Conservation (phyloP, 1,284 basidiomycete species). For the Ustilago nuda region DNA sequence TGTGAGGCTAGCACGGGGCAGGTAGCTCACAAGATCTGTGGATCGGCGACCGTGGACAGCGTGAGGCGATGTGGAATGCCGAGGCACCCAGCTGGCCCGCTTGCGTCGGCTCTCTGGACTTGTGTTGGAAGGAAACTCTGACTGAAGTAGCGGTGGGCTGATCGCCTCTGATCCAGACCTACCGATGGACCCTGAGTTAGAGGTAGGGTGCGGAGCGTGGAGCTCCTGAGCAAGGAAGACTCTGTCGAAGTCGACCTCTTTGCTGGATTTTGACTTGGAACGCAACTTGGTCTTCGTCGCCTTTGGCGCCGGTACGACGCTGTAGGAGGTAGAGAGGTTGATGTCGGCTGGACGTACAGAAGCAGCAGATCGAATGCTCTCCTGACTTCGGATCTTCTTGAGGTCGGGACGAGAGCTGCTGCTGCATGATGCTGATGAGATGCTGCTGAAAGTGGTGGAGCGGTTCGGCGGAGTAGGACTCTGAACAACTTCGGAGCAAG, state of each 20-base stretch:
- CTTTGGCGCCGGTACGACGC: constrained; percentile 23
- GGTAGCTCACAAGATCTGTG: background rate
- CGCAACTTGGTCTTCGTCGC: constrained; percentile 35
- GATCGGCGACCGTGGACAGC: constrained; percentile 10
- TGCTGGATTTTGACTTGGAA: constrained; percentile 38
- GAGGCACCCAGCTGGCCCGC: constrained; percentile 17
- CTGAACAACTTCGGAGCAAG: constrained; percentile 38
- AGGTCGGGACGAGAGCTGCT: constrained; percentile 20
- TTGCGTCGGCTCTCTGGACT: constrained; percentile 16
- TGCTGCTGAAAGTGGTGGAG: constrained; percentile 42
- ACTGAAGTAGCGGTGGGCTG: constrained; percentile 11
- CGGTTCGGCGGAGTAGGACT: constrained; percentile 23
- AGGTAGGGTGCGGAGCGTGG: constrained; percentile 4
- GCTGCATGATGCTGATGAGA: constrained; percentile 33
- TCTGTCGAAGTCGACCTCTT: constrained; percentile 54
- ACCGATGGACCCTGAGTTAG: background rate
- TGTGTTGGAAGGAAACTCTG: constrained; percentile 9
- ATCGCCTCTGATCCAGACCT: constrained; percentile 4
- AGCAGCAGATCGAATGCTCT: constrained; percentile 27
- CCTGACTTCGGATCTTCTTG: constrained; percentile 40
- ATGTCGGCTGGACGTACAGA: constrained; percentile 19
- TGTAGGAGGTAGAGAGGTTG: constrained; percentile 8
- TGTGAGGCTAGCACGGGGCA: background rate
- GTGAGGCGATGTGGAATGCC: constrained; percentile 21
- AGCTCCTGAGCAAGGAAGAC: constrained; percentile 69